Base-by-base conservation (phyloP, 2,329 filamentous ascomycete genomes). In the Coniella lustricola region DNA sequence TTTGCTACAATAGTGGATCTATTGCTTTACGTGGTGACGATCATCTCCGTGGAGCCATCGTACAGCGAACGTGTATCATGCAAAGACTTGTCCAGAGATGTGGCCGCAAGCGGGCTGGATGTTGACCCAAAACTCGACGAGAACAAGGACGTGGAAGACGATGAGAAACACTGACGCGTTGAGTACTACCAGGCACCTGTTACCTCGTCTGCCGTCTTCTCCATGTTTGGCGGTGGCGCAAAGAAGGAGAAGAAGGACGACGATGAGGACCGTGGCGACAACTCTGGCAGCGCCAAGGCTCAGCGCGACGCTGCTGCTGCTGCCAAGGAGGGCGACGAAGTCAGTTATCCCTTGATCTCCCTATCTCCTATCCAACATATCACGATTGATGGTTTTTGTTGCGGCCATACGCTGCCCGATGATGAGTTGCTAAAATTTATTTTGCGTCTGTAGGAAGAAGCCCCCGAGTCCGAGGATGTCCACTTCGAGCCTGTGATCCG, bases 401-500 rank as follows among this genome's bases (percentile, higher is more conserved):
- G 10, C 10, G 10, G n/a, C n/a, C n/a, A 29, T 29, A 29, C 25
- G 5, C 25, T 29, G n/a, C 25, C 25, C 5, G 25, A 29, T 8
- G 29, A 33, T 12, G 9, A 3, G 16, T 9, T 32, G n/a, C 41
- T 52, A 16, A 50, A 47, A 50, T 32, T 55, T 45, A 37, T 34
- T n/a, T 22, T 33, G 7, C 31, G 33, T 25, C 37, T 62, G 56
- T 61, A 89, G 56, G 83, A 95, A 34, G 85, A 90, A 57, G 80
- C 82, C 52, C 85, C 86, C 59, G 89, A 95, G 68, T 91, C 88
- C 59, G 87, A 88, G 59, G 91, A 97, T 58, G 87, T 96, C 55
- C 87, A 97, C 73, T 98, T 97, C 73, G 89, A 95, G 75, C 93
- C 93, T 57, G 90, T 98, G 59, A 87, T 95, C 64, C 90, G 84